Evolutionary conservation across 176 grass and related monocot genomes (phyloP), one percentile per base, ranked within the genome.

Genomic region (Avena sativa): DNA sequence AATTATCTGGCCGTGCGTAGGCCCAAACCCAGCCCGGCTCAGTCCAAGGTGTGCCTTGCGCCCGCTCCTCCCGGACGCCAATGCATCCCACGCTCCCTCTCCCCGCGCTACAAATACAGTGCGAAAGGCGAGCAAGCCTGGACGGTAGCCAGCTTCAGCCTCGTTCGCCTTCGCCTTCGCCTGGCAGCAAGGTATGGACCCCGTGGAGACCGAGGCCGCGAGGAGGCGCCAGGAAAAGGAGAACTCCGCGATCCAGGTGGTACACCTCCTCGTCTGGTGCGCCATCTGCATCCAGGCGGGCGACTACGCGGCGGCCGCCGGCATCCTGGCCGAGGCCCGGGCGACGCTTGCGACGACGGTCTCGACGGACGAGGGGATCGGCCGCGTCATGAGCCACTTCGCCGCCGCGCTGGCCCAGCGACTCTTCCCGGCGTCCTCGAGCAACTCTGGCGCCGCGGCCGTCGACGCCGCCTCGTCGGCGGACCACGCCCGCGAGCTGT

Each of bases 341-440:
- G 13, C 25, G 1, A 6, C 83, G 14, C 86, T 95, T 6, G 32
- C 62, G 13, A 53, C 59, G 6, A 21, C 36, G 4, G 71, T 93
- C 2, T 46, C 85, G 6, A 86, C 89, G 8, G 76, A 60, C 1
- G 65, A 43, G 4, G 93, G 91, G 19, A 95, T 98, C 20, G 93
- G 95, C 8, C 92, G 92, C 20, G 86, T 98, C 8, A 86, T 79
- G 6, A 77, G 12, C 1, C 92, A 95, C 84, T 98, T 98, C 83
- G 84, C 84, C 3, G 90, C 88, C 43, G 95, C 95, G 1, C 59
- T 98, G 1, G 73, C 82, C 10, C 84, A 83, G 10, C 93, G 93
- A 21, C 78, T 98, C 17, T 98, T 91, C 55, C 72, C 83, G 12
- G 62, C 71, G 28, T 71, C 64, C 63, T 75, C 81, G 19, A 43